These are phyloP conservation scores for Phalaenopsis equestris DNA, from an alignment of 106 monocot genomes.

Conservation along the genomic window DNA sequence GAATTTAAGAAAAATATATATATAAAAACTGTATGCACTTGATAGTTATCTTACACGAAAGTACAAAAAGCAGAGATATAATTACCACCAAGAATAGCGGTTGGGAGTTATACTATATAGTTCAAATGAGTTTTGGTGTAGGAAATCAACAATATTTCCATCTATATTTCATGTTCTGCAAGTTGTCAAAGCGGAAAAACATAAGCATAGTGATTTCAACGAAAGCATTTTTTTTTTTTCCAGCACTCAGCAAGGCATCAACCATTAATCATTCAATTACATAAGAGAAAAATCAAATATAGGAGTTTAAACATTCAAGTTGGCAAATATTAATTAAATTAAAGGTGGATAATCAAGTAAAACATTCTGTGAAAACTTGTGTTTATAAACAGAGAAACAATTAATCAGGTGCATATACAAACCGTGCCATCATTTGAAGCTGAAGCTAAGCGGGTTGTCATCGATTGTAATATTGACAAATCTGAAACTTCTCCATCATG, in stretches of 20 bases:
- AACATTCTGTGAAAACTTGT: background rate
- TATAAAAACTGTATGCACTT: background rate
- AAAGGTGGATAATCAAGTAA: background rate
- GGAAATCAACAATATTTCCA: background rate
- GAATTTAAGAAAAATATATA: background rate
- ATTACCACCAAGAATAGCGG: background rate
- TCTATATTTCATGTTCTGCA: background rate
- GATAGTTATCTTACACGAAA: background rate
- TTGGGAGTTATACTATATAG: background rate
- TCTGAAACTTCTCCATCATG: constrained; percentile 93
- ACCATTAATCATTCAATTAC: constrained; percentile 3
- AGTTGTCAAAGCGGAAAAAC: background rate
- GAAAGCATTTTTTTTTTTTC: background rate
- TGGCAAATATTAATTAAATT: background rate
- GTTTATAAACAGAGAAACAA: background rate
- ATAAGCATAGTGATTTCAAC: background rate
- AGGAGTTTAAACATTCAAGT: background rate
- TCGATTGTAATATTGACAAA: constrained; percentile 98
- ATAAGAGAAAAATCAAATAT: background rate
- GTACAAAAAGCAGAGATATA: background rate
- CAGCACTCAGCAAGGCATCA: background rate
- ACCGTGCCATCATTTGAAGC: constrained; percentile 94
- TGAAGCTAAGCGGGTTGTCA: constrained; percentile 88
- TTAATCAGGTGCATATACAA: constrained; percentile 25
- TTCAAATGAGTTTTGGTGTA: background rate